Base-by-base conservation (phyloP, 2,329 filamentous ascomycete genomes). In the Apiospora phragmitis region DNA sequence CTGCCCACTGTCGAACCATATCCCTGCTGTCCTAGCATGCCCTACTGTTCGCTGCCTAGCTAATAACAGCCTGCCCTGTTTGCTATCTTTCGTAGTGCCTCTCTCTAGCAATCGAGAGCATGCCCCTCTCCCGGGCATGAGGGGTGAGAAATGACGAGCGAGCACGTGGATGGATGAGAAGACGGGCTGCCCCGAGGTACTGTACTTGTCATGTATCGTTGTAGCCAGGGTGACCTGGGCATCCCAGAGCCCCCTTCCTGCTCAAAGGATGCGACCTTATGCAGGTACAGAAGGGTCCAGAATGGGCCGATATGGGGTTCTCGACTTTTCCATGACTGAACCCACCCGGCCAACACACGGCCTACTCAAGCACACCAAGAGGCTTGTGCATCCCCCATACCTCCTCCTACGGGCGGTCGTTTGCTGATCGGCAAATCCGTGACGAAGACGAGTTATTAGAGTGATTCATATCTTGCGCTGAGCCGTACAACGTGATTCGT, bases 221-320 rank as follows among this genome's bases (percentile, higher is more conserved):
- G 18, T 6, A 38, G 21, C 55, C 38, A 38, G 55, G 55, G 35
- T 38, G 55, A 38, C 55, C 55, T 9, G 32, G 32, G 32, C 21
- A 35, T 9, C 11, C 26, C 4, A 16, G 24, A 12, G 9, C 26
- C 18, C 5, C 47, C 47, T 51, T 29, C 29, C 32, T 62, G 14
- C 18, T 62, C 29, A 7, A 32, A 35, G 55, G 8, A 62, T 62
- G 55, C 32, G 32, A 62, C 29, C 55, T 9, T n/a, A 62, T 62
- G 55, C 55, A 62, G 55, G 55, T 62, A 62, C 55, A 38, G 32
- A 38, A 62, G 32, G 55, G 32, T 38, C 55, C 55, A 62, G 55
- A 62, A 62, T 38, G 55, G 55, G 55, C 55, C 51, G 51, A 59
- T 7, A 35, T 35, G 18, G 26, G 29, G 55, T 62, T 62, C 55